phyloP scores from a whole-genome alignment of 768 basidiomycete genomes.

The Russula griseocarnosa region DNA sequence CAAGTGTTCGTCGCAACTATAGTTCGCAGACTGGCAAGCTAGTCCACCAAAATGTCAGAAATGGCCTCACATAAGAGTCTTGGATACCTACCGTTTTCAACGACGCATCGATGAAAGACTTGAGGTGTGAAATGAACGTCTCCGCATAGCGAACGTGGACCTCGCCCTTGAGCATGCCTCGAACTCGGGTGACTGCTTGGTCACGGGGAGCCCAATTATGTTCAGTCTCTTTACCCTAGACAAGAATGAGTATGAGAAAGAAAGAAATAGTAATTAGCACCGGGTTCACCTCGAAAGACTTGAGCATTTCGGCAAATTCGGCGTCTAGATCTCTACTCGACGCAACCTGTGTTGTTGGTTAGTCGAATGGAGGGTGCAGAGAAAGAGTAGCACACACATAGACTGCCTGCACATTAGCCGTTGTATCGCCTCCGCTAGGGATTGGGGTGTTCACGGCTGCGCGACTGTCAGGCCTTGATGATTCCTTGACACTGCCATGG shows the following conservation, averaged over 20 bases:
- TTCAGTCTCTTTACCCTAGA: conserved; percentile 91
- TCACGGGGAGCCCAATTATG: conserved; percentile 92
- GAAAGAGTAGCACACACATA: conserved; percentile 50
- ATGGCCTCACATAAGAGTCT: conserved; percentile 4
- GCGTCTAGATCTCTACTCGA: conserved; percentile 80
- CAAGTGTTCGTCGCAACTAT: conserved; percentile 82
- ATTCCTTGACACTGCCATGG: conserved; percentile 47
- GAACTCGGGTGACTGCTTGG: conserved; percentile 65
- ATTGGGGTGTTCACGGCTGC: conserved; percentile 45
- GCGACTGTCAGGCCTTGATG: conserved; percentile 58
- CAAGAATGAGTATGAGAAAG: background rate
- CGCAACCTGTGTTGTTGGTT: conserved; percentile 54
- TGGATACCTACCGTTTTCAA: conserved; percentile 67
- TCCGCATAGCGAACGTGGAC: conserved; percentile 71
- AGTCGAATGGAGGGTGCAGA: conserved; percentile 4
- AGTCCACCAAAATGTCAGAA: conserved; percentile 13
- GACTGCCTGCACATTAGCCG: conserved; percentile 54
- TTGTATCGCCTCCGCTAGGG: conserved; percentile 40
- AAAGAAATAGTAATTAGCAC: conserved; percentile 2
- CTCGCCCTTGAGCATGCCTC: conserved; percentile 88
- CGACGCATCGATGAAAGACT: conserved; percentile 77
- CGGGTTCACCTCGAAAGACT: conserved; percentile 66
- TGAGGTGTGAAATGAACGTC: conserved; percentile 68
- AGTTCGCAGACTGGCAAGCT: conserved; percentile 88
- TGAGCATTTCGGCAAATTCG: conserved; percentile 77